Percentiles rank a stretch among this genome's conserved stretches.
phyloP scores from a whole-genome alignment of 169 alveolate species.

The Eimeria praecox region DNA sequence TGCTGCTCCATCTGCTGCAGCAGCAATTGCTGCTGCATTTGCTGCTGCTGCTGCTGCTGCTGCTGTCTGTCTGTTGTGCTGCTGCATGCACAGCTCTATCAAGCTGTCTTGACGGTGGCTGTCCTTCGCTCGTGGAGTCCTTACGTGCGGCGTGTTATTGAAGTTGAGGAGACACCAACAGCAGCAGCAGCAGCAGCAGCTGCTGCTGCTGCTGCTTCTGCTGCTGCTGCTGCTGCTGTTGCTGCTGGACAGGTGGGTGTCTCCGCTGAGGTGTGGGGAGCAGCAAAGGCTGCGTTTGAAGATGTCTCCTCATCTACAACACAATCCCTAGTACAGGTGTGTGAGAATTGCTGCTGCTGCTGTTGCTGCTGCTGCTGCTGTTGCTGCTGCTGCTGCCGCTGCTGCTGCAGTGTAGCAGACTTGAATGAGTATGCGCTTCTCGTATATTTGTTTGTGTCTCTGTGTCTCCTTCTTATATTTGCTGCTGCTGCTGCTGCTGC shows the following conservation, averaged over 20 bases:
- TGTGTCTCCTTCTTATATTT: neutral
- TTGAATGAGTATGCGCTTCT: neutral
- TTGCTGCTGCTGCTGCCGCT: neutral
- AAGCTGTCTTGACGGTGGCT: conserved; percentile 4
- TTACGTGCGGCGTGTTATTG: neutral
- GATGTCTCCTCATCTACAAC: conserved; percentile 51
- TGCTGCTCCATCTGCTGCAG: neutral
- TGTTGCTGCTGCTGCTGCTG: conserved; percentile 33
- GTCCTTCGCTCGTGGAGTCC: conserved; percentile 23
- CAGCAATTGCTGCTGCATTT: conserved; percentile 17
- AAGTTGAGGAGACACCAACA: neutral
- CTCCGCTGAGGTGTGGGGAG: conserved; percentile 11
- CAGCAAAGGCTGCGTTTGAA: conserved; percentile 34
- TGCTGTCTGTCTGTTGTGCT: conserved; percentile 33
- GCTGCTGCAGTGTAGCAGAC: neutral
- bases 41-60: conserved; percentile 46
- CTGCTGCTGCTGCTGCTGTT: conserved; percentile 37
- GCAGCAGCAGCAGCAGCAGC: conserved; percentile 39
- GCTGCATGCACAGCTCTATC: conserved; percentile 25
- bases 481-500: conserved; percentile 27
- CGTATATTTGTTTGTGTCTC: neutral
- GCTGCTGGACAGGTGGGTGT: conserved; percentile 16
- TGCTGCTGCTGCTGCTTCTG: neutral
- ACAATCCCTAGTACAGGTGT: neutral
- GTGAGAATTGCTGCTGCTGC: neutral